Base-by-base conservation (phyloP, 495 filamentous ascomycete species). In the Tuber umbilicatum region DNA sequence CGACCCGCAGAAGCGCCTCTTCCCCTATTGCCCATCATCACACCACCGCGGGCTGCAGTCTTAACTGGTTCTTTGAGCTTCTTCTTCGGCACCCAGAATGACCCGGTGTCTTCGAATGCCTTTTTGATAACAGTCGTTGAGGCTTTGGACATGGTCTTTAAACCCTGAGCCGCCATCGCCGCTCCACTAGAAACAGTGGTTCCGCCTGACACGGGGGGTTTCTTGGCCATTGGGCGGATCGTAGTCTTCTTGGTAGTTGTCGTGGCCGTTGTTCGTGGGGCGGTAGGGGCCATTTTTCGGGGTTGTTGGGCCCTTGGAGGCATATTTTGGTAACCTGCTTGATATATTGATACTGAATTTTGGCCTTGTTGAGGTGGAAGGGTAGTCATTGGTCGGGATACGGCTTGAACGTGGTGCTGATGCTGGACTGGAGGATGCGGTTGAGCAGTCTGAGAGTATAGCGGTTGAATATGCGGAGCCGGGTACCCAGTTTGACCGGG, bases 61-160 rank as follows among this genome's bases (percentile, higher is more conserved):
- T 69, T 40, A 64, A 31, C 73, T 68, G 69, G 37, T 19, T 31
- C 72, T 9, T 43, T 35, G 42, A n/a, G 42, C 7, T 74, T 75
- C 64, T 70, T 72, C 67, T 79, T 79, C 19, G 77, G 77, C 9
- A 74, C 45, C 42, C 43, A 72, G 38, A 78, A 79, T 40, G 37
- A 69, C 7, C 74, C 75, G 17, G 69, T 43, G 14, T 78, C 71
- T 70, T 75, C 70, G 31, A 79, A 70, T 7, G 69, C 69, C 40
- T 79, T 78, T 39, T 74, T 79, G 17, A 78, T 39, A 38, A 45
- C 72, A 41, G 40, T 7, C 38, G 76, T 73, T 21, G 72, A 64
- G 1, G 72, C 68, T 19, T 78, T 78, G 35, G 60, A 43, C 43
- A 78, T 79, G 14, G 69, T 67, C 2, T 70, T 73, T 40, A 79